Conservation (phyloP, 2,329 filamentous ascomycete species). For the Cladophialophora immunda region DNA sequence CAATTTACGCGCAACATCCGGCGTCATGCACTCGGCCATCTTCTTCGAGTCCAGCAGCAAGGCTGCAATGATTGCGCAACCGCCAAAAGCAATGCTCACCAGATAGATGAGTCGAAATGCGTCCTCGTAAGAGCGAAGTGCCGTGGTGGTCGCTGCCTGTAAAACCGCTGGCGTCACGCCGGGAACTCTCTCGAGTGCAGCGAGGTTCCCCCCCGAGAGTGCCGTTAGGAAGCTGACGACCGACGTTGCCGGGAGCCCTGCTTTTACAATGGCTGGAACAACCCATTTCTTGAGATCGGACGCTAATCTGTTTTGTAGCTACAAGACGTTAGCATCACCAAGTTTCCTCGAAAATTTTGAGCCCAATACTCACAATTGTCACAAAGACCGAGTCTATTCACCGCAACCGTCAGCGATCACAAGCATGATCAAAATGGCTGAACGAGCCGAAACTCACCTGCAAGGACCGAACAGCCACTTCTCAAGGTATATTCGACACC, state of each 20-base stretch:
- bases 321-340: too few species aligned
- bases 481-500: not conserved
- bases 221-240: slow-evolving; percentile 47
- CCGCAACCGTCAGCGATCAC: too few species aligned
- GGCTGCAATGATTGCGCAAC: slow-evolving; percentile 17
- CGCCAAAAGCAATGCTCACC: slow-evolving; percentile 31
- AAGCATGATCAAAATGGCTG: too few species aligned
- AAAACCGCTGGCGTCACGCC: slow-evolving; percentile 47
- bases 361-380: slow-evolving; percentile 2
- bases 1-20: not conserved
- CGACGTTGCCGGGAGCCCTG: slow-evolving; percentile 49
- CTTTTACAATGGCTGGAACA: slow-evolving; percentile 45
- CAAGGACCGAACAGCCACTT: not conserved
- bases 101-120: slow-evolving; percentile 55
- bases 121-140: slow-evolving; percentile 52
- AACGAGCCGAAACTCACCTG: slow-evolving; percentile 12
- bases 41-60: not conserved
- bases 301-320: slow-evolving; percentile 3
- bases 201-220: slow-evolving; percentile 46
- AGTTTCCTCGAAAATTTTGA: too few species aligned
- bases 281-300: not conserved
- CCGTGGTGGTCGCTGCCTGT: slow-evolving; percentile 46
- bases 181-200: slow-evolving; percentile 41
- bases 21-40: not conserved
- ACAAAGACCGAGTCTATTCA: not conserved